Conservation (phyloP, 768 basidiomycete species). For the Lanmaoa rubissima region DNA sequence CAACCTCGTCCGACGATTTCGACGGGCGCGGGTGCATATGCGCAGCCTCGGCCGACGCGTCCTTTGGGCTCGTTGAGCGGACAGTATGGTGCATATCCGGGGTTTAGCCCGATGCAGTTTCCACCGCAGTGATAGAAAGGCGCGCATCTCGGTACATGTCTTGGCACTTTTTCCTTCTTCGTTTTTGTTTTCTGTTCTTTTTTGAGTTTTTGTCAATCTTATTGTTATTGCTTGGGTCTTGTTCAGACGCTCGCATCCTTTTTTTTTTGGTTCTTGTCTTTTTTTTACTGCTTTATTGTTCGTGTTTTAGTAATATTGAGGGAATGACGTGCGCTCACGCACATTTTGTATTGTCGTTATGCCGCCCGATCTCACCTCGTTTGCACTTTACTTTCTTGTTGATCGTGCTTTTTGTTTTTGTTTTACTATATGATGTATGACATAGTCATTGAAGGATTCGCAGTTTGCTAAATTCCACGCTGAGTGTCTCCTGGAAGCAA, state of each 20-base stretch:
- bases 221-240: conserved; percentile 25
- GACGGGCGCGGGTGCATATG: conserved; percentile 15
- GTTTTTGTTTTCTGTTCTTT: neutral
- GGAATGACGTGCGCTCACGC: neutral
- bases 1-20: conserved; percentile 18
- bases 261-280: neutral
- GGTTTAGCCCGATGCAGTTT: conserved; percentile 27
- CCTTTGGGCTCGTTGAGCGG: conserved; percentile 10
- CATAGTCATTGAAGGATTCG: too few species aligned
- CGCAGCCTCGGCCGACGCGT: conserved; percentile 26
- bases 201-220: conserved; percentile 2
- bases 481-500: neutral
- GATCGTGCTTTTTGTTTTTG: neutral
- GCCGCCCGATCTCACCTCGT: neutral
- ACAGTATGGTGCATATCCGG: conserved; percentile 22
- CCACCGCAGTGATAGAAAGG: conserved; percentile 4
- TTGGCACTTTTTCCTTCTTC: neutral
- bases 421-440: conserved; percentile 37
- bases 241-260: conserved; percentile 1
- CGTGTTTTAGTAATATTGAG: neutral
- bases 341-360: neutral
- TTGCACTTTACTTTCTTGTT: neutral
- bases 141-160: neutral
- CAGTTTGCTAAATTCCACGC: too few species aligned
- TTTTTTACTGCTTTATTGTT: neutral